Conservation (phyloP, 78 protist species). For the Bigelowiella natans region DNA sequence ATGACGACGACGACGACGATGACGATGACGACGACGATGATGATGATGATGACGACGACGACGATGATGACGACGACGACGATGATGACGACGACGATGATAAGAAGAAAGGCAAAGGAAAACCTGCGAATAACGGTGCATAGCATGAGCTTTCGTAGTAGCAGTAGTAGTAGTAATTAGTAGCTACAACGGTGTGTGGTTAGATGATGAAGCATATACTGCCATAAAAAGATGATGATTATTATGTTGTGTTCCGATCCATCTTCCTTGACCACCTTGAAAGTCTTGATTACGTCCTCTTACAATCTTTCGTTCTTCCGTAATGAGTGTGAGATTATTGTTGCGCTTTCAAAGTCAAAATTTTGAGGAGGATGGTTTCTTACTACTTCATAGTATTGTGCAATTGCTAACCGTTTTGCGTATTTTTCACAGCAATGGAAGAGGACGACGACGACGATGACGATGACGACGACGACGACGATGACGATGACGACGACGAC, state of each 20-base stretch:
- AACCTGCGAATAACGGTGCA: neutral
- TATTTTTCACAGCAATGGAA: neutral
- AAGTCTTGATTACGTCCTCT: neutral
- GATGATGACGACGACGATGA: neutral
- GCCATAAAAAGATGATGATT: neutral
- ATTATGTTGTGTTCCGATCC: neutral
- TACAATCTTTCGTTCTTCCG: no score
- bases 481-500: neutral
- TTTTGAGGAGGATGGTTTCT: neutral
- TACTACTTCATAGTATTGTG: neutral
- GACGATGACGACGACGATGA: neutral
- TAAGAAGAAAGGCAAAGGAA: neutral
- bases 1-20: neutral
- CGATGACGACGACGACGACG: neutral
- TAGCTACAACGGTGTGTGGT: neutral
- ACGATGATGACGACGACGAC: neutral
- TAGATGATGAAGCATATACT: neutral
- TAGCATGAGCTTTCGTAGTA: neutral
- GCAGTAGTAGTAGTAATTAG: neutral
- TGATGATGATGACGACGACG: neutral
- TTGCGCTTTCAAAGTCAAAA: neutral
- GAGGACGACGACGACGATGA: neutral
- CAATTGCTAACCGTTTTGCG: neutral
- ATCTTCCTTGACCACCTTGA: neutral
- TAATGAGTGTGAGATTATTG: neutral